phyloP scores from a whole-genome alignment of 2,329 filamentous ascomycete genomes.

The Monilinia aucupariae region DNA sequence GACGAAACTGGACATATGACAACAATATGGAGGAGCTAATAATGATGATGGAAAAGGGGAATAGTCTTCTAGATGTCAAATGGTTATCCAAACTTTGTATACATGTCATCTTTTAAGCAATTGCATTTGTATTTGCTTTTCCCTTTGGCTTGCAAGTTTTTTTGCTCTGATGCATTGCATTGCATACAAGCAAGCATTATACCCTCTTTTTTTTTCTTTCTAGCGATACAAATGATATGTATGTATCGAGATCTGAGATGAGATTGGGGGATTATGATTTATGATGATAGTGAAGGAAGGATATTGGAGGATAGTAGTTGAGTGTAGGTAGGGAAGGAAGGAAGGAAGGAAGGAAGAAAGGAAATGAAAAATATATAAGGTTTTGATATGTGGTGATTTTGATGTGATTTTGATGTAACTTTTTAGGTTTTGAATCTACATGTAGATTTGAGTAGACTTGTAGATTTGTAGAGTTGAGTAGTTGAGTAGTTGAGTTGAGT shows the following conservation, averaged over 20 bases:
- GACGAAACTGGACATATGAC: conserved; percentile 5
- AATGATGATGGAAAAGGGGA: conserved; percentile 9
- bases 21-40: conserved; percentile 9
- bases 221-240: not conserved
- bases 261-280: conserved; percentile 8
- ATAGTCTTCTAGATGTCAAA: conserved; percentile 8
- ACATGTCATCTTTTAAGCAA: not conserved
- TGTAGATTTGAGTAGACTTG: too few species aligned
- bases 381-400: too few species aligned
- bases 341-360: too few species aligned
- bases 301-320: not conserved
- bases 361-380: too few species aligned
- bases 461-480: too few species aligned
- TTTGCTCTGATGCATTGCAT: not conserved
- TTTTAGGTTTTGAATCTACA: too few species aligned
- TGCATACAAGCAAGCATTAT: not conserved
- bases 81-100: conserved; percentile 5
- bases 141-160: not conserved
- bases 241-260: conserved; percentile 2
- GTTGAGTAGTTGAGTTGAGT: too few species aligned
- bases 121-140: not conserved
- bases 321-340: not conserved
- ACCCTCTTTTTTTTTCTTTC: not conserved
- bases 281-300: not conserved
- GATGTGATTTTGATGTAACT: too few species aligned